These are phyloP conservation scores for Ashbya aceris DNA, from an alignment of 1,139 yeast species.

Conservation along the genomic window DNA sequence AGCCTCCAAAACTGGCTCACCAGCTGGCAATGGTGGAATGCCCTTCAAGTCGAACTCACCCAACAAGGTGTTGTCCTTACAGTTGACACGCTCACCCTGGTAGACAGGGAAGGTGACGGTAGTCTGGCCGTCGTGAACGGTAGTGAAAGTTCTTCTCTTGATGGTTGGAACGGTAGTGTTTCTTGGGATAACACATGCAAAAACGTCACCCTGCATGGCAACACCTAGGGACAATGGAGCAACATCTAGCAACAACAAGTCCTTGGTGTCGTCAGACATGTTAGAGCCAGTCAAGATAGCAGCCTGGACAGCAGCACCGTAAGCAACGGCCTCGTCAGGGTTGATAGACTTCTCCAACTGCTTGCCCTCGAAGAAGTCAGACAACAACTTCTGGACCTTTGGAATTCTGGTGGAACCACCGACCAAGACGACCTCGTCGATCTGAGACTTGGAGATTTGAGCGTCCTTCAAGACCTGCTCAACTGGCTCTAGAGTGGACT, in stretches of 20 bases:
- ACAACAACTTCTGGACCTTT: conserved; percentile 93
- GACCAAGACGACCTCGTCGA: conserved; percentile 93
- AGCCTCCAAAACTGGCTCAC: conserved; percentile 99
- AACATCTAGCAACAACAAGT: conserved; percentile 93
- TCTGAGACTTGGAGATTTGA: conserved; percentile 77
- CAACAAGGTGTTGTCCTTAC: conserved; percentile 96
- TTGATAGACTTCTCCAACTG: conserved; percentile 91
- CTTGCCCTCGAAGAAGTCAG: conserved; percentile 98
- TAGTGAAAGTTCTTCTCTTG: conserved; percentile 99
- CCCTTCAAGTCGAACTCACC: conserved; percentile 99
- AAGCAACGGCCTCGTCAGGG: conserved; percentile 99
- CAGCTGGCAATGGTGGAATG: conserved; percentile 99
- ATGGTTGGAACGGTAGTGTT: conserved; percentile 99
- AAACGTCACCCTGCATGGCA: conserved; percentile 99
- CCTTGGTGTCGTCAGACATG: conserved; percentile 94
- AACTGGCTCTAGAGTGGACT: conserved; percentile 93
- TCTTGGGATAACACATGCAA: conserved; percentile 99
- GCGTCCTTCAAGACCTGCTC: conserved; percentile 97
- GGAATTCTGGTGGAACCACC: conserved; percentile 99
- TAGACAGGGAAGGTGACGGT: conserved; percentile 99
- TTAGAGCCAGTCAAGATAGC: conserved; percentile 98
- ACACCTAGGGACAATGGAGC: conserved; percentile 99
- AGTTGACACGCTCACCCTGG: conserved; percentile 99
- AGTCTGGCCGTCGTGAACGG: conserved; percentile 99
- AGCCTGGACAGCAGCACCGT: conserved; percentile 99